Conservation (phyloP, 139 green algal genomes). For the Axilococcus clingmanii region DNA sequence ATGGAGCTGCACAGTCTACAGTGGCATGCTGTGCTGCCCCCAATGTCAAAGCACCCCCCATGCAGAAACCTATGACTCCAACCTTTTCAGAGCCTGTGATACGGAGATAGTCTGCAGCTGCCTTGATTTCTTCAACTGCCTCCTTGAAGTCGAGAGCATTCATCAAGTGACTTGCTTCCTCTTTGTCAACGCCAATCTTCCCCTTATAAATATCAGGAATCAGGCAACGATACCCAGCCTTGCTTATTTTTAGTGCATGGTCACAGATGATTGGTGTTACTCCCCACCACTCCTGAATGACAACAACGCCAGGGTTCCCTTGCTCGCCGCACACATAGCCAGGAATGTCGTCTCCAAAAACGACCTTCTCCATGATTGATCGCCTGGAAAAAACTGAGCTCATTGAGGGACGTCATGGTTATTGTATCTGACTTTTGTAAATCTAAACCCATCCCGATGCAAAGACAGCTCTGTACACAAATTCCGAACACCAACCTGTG, state of each 20-base stretch:
- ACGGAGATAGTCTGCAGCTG: constrained; percentile 40
- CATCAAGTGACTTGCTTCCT: constrained; percentile 55
- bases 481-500: no score
- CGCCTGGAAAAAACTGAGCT: no score
- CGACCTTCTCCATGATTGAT: constrained; percentile 14
- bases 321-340: constrained; percentile 15
- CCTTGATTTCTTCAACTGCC: constrained; percentile 46
- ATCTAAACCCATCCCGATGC: no score
- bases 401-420: no score
- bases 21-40: constrained; percentile 40
- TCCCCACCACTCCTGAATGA: constrained; percentile 24
- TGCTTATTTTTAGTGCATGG: neutral
- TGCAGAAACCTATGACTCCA: constrained; percentile 53
- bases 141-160: constrained; percentile 49
- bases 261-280: constrained; percentile 9
- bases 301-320: constrained; percentile 4
- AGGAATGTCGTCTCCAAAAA: constrained; percentile 15
- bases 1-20: constrained; percentile 34
- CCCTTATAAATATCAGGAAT: constrained; percentile 69
- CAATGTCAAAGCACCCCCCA: constrained; percentile 57
- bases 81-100: constrained; percentile 31
- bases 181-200: constrained; percentile 52
- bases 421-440: no score
- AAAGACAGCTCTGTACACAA: no score
- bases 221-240: constrained; percentile 11